Conservation (phyloP, 371 early-diverging fungal genomes). For the Lichtheimia corymbifera region DNA sequence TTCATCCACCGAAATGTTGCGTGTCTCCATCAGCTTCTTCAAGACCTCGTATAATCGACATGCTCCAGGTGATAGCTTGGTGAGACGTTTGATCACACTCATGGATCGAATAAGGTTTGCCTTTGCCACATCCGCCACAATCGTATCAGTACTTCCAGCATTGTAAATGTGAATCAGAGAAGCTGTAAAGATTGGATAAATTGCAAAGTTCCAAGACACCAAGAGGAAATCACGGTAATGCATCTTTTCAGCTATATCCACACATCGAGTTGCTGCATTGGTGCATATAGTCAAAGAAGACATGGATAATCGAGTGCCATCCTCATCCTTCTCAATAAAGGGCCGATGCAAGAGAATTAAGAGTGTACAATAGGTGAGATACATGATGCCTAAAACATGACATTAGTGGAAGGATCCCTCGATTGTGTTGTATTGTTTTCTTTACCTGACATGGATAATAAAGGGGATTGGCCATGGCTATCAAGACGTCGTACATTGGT, state of each 20-base stretch:
- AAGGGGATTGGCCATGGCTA: conserved; percentile 28
- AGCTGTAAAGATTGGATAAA: conserved; percentile 52
- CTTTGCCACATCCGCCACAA: conserved; percentile 35
- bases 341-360: conserved; percentile 61
- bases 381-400: conserved; percentile 41
- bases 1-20: conserved; percentile 26
- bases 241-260: conserved; percentile 50
- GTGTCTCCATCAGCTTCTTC: conserved; percentile 27
- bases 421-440: background rate
- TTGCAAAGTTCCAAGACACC: conserved; percentile 52
- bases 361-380: conserved; percentile 51
- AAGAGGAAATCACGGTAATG: conserved; percentile 49
- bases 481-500: conserved; percentile 32
- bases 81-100: conserved; percentile 30
- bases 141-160: conserved; percentile 30
- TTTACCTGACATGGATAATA: conserved; percentile 48
- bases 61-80: conserved; percentile 28
- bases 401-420: background rate
- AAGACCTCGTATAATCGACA: conserved; percentile 23
- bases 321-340: conserved; percentile 44
- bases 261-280: conserved; percentile 53
- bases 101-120: conserved; percentile 27
- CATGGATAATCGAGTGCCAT: conserved; percentile 28
- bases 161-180: conserved; percentile 46
- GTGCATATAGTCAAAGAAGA: conserved; percentile 61